These are phyloP conservation scores for Catharanthus roseus DNA, from an alignment of 257 asterid species.

Conservation along the genomic window DNA sequence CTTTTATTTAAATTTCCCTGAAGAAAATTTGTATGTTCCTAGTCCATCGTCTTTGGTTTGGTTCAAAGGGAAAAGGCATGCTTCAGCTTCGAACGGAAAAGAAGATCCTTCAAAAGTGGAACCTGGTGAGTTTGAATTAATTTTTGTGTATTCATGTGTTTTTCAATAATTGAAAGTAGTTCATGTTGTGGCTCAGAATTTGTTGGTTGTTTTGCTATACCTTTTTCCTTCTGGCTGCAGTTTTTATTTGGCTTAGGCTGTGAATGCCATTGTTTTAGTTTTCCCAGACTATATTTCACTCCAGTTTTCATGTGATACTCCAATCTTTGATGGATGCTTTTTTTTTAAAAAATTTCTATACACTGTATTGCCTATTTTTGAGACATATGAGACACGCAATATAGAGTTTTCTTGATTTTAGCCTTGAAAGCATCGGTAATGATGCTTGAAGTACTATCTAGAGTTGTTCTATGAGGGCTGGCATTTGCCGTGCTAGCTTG, in stretches of 20 bases:
- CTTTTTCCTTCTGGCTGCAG: background rate
- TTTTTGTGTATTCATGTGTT: constrained; percentile 7
- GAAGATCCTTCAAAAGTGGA: constrained; percentile 79
- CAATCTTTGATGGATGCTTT: background rate
- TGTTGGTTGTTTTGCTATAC: background rate
- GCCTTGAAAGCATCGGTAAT: background rate
- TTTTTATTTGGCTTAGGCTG: background rate
- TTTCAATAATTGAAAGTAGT: background rate
- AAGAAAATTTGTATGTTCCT: constrained; percentile 62
- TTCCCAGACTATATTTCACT: background rate
- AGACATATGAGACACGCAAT: too few relatives aligned
- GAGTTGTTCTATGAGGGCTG: background rate
- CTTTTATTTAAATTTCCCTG: constrained; percentile 77
- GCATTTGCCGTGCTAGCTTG: background rate
- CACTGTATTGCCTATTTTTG: background rate
- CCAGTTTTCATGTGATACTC: background rate
- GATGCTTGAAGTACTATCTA: background rate
- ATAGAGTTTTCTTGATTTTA: too few relatives aligned
- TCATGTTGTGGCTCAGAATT: background rate
- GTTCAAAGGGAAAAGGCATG: constrained; percentile 88
- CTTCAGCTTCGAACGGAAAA: constrained; percentile 53
- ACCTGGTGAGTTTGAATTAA: constrained; percentile 53
- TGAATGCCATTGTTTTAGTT: background rate
- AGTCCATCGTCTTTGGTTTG: constrained; percentile 67
- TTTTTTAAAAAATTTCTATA: too few relatives aligned